Base-by-base conservation (phyloP, 2,329 filamentous ascomycete species). In the Aspergillus sp. region DNA sequence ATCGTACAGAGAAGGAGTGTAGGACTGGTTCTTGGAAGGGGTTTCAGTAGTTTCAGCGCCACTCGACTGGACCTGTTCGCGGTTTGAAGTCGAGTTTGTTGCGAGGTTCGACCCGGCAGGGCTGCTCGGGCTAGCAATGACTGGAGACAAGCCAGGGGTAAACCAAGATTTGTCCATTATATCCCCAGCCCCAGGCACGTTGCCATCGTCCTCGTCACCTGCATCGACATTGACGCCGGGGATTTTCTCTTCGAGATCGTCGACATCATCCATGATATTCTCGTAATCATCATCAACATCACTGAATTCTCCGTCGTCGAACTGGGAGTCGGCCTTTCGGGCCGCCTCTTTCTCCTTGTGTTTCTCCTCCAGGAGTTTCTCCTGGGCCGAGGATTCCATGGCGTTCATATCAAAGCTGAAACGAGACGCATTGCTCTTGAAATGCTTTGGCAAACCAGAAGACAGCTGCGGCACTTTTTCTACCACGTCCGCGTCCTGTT, bases 391-490 rank as follows among this genome's bases (percentile, higher is more conserved):
- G 4, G 74, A 76, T 33, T 73, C 75, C 7, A 66, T 64, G 11
- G 68, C 69, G 4, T 65, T 68, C 45, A 79, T 70, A 40, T 80
- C 75, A 43, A 80, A 80, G 43, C 75, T 80, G 48, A 80, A 80
- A 7, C 75, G 63, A 2, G 74, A 78, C 1, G 75, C 71, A 49
- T 70, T 74, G 45, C 74, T 78, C 35, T 60, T 67, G 34, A 68
- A 52, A 43, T 67, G 66, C 37, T 58, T 64, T 2, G 66, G 66
- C 22, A 68, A 39, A 4, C 57, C 57, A 4, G 55, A 42, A 17
- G 50, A 44, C 26, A 48, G 45, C 25, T 48, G 49, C 8, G 49
- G 41, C 24, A 52, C 43, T 33, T 51, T 43, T 19, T 58, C 51
- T 24, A 58, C 44, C 10, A 51, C 47, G 43, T 53, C 53, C 10